Base-by-base conservation (phyloP, 1,284 basidiomycete species). In the Sparassis latifolia region DNA sequence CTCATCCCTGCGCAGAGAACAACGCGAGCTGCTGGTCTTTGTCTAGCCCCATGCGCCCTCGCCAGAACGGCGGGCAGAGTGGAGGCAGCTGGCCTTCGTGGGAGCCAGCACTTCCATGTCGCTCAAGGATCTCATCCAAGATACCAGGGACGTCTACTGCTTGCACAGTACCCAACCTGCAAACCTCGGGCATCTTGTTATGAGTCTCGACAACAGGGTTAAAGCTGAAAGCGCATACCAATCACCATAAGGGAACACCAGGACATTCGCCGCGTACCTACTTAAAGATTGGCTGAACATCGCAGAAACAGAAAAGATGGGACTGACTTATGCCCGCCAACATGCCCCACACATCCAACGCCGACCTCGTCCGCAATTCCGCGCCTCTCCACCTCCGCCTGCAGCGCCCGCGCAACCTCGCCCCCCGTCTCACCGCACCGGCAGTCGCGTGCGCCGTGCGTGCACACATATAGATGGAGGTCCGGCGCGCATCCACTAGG, bases 261-360 rank as follows among this genome's bases (percentile, higher is more conserved):
- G 67, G 2, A 89, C 62, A 64, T 92, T 93, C 1, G 86, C 89
- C 1, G 91, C 90, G 62, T 82, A 85, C 62, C 88, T 91, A 37
- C 6, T 6, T 12, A 37, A 37, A 37, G 7, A 12, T 12, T 12
- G 35, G 35, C 35, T 6, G 48, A 5, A 42, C 28, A 44, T 9
- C 31, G n/a, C 29, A 33, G 5, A 35, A 10, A 37, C 43, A 7
- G 20, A 10, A 42, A 7, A 7, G 20, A 27, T 42, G 6, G 41
- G 42, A 73, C 84, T 62, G 64, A 92, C 88, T 88, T 78, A 69
- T 94, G 91, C 29, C 89, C 89, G 2, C 91, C 91, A 42, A 93
- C 84, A 68, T 93, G 91, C 1, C 78, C 85, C 10, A 87, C 78
- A 57, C 89, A 82, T 2, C 79, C 78, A 1, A 92, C 68, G 49